Percentiles rank a stretch among this genome's conserved stretches.
phyloP scores from a whole-genome alignment of 2,329 filamentous ascomycete genomes.

The Penicillium sp. region DNA sequence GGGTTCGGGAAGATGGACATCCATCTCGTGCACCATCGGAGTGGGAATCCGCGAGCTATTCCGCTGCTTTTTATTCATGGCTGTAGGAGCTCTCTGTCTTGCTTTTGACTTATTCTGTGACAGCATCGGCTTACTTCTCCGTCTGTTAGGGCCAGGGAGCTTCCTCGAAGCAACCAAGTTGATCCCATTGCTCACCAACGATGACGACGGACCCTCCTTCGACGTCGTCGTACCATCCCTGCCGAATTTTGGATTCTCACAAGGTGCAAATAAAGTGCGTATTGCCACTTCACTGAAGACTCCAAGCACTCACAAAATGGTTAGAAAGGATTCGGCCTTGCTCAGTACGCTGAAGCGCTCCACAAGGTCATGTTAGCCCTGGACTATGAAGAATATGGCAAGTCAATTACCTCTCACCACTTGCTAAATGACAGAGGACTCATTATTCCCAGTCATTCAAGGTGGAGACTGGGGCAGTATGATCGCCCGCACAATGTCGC shows the following conservation, averaged over 20 bases:
- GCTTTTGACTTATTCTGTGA: neutral
- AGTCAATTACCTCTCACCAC: slow-evolving; percentile 9
- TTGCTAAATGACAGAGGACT: neutral
- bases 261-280: slow-evolving; percentile 34
- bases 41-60: slow-evolving; percentile 49
- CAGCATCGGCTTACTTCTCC: neutral
- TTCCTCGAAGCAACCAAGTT: slow-evolving; percentile 51
- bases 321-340: slow-evolving; percentile 53
- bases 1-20: slow-evolving; percentile 56
- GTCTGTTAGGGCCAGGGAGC: slow-evolving; percentile 50
- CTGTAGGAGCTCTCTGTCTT: slow-evolving; percentile 35
- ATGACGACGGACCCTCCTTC: slow-evolving; percentile 42
- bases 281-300: neutral
- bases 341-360: slow-evolving; percentile 58
- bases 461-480: slow-evolving; percentile 66
- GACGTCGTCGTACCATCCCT: slow-evolving; percentile 50
- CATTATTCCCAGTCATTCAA: slow-evolving; percentile 34
- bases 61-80: slow-evolving; percentile 64
- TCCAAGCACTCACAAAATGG: neutral
- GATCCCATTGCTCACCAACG: slow-evolving; percentile 44
- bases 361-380: slow-evolving; percentile 64
- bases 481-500: slow-evolving; percentile 58
- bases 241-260: slow-evolving; percentile 54
- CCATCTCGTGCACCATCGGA: slow-evolving; percentile 59
- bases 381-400: slow-evolving; percentile 57